These are phyloP conservation scores for Neurospora pannonica DNA, from an alignment of 495 filamentous ascomycete species.

Conservation along the genomic window DNA sequence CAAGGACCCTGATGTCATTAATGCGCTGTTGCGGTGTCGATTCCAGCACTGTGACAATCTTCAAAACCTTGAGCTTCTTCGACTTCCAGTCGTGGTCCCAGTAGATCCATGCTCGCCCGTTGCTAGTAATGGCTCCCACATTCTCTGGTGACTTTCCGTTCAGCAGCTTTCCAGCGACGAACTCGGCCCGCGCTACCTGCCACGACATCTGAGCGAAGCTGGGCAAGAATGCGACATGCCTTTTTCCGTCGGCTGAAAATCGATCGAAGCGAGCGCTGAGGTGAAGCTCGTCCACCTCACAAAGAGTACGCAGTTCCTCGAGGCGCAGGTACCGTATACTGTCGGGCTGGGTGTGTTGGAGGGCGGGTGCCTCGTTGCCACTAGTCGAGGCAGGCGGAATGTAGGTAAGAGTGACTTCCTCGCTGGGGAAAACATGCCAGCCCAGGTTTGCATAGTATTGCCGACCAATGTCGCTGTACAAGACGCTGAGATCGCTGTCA, in stretches of 20 bases:
- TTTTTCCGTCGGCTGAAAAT: conserved; percentile 21
- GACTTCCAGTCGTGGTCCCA: conserved; percentile 39
- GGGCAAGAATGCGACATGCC: conserved; percentile 58
- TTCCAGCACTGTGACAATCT: conserved; percentile 51
- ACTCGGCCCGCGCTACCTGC: conserved; percentile 78
- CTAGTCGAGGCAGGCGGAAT: conserved; percentile 1
- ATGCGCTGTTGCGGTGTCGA: conserved; percentile 29
- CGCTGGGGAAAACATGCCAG: conserved; percentile 62
- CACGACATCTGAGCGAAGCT: conserved; percentile 62
- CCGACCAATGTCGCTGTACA: conserved; percentile 90
- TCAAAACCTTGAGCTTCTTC: conserved; percentile 67
- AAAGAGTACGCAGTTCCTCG: conserved; percentile 44
- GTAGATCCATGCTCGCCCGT: conserved; percentile 58
- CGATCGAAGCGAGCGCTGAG: conserved; percentile 23
- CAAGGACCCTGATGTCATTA: conserved; percentile 45
- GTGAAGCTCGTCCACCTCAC: conserved; percentile 41
- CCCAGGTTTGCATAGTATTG: conserved; percentile 70
- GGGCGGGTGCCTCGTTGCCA: conserved; percentile 1
- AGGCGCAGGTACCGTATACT: conserved; percentile 25
- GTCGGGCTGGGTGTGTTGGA: conserved; percentile 4
- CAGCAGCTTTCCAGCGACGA: conserved; percentile 44
- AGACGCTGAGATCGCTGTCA: conserved; percentile 50
- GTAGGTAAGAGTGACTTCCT: conserved; percentile 56
- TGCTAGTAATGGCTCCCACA: conserved; percentile 47
- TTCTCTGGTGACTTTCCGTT: conserved; percentile 36